These are phyloP conservation scores for Aspergillus intermedius DNA, from an alignment of 2,329 filamentous ascomycete species.

Conservation along the genomic window DNA sequence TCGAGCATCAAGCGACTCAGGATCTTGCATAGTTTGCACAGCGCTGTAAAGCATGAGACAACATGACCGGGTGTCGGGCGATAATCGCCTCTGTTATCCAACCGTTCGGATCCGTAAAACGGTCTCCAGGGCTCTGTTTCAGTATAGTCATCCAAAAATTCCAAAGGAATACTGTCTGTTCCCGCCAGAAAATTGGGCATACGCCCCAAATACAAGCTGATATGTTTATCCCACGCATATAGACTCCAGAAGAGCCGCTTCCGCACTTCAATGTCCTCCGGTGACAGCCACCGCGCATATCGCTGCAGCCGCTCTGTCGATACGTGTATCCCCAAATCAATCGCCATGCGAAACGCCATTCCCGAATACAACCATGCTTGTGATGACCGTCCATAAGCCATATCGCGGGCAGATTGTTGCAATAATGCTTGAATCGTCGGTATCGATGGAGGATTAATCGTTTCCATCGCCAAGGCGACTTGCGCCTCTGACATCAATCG, in stretches of 20 bases:
- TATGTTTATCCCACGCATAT: slow-evolving; percentile 27
- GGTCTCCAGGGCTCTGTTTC: slow-evolving; percentile 22
- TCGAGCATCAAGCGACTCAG: slow-evolving; percentile 40
- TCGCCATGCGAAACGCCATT: slow-evolving; percentile 25
- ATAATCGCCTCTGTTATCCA: slow-evolving; percentile 9
- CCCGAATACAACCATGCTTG: slow-evolving; percentile 24
- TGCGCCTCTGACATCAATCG: slow-evolving; percentile 15
- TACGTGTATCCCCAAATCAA: slow-evolving; percentile 23
- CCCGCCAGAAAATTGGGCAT: slow-evolving; percentile 19
- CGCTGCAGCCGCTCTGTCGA: slow-evolving; percentile 16
- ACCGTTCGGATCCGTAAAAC: slow-evolving; percentile 18
- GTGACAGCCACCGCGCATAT: slow-evolving; percentile 16
- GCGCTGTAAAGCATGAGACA: slow-evolving; percentile 21
- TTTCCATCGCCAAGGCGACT: slow-evolving; percentile 20
- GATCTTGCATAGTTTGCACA: slow-evolving; percentile 38
- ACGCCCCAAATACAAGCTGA: slow-evolving; percentile 23
- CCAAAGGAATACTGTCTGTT: slow-evolving; percentile 13
- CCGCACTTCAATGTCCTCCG: slow-evolving; percentile 24
- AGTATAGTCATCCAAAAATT: slow-evolving; percentile 22
- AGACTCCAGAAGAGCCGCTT: slow-evolving; percentile 25
- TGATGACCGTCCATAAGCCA: slow-evolving; percentile 20
- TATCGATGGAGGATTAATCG: slow-evolving; percentile 18
- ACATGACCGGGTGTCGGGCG: slow-evolving; percentile 19
- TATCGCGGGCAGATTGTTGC: slow-evolving; percentile 22
- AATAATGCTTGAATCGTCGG: slow-evolving; percentile 24